Base-by-base conservation (phyloP, 108 stramenopile species). In the Chaetoceros muelleri region DNA sequence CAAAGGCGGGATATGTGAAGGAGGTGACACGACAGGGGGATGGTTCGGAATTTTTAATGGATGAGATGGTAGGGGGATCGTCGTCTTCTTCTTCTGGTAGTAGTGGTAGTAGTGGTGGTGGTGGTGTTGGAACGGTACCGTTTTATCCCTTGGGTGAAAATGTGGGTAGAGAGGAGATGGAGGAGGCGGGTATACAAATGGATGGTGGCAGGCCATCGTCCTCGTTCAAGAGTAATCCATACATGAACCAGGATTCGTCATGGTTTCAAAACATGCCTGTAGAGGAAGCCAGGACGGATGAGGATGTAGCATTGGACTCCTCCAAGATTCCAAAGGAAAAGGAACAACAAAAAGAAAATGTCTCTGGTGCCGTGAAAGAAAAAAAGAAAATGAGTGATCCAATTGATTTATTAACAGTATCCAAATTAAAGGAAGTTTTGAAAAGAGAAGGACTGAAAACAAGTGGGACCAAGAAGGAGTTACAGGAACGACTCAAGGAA, bases 371-470 rank as follows among this genome's bases (percentile, higher is more conserved):
- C 0, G 61, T 58, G 26, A 57, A 68, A 34, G 25, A 40, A 44
- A 53, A 49, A 23, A 44, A 59, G 2, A 47, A 48, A 3, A 67
- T 61, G 50, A 44, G 24, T 13, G 90, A 87, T 72, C 85, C 90
- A 2, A 85, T 91, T 48, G 79, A 73, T 60, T 57, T 52, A 21
- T 62, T 91, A 17, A 85, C 90, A 0, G 85, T 91, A 3, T 66
- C 62, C n/a, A 55, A 72, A 60, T 78, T 91, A n/a, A 85, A 79
- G 56, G 82, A 91, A 60, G 72, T 91, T 57, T 55, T 91, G 26
- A 57, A 60, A 30, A 55, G 66, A 26, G 72, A 84, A 44, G 81
- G 82, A 20, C 54, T 91, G 8, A 83, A 85, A 67, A 68, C 74
- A 1, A 73, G 57, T 61, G 90, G 85, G 10, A 84, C 71, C 51